Evolutionary conservation across 305 asterid genomes (phyloP).

Genomic region (Fraxinus greggii): DNA sequence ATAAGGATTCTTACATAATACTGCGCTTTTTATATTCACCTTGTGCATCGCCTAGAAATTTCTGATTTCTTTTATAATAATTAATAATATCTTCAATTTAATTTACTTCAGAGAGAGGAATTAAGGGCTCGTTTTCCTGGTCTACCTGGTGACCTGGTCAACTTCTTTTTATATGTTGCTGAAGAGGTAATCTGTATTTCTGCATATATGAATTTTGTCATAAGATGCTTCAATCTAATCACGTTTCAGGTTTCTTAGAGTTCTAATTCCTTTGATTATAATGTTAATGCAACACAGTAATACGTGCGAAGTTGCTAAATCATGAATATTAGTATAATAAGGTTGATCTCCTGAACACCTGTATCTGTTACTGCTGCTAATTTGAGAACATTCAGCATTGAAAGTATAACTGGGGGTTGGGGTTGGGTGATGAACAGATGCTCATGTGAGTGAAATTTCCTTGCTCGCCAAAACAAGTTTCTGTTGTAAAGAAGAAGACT

Average conservation of each 20-base stretch:
- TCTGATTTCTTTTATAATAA: neutral
- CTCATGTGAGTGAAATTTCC: neutral
- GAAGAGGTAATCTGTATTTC: slow-evolving; percentile 67
- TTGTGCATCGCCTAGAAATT: neutral
- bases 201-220: neutral
- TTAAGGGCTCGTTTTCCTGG: slow-evolving; percentile 99
- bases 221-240: neutral
- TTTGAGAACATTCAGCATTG: neutral
- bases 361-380: neutral
- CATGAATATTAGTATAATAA: neutral
- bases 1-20: neutral
- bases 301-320: neutral
- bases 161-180: slow-evolving; percentile 84
- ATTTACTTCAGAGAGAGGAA: slow-evolving; percentile 82
- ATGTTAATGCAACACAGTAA: neutral
- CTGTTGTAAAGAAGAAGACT: neutral
- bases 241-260: neutral
- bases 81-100: slow-evolving; percentile 17
- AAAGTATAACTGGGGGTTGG: neutral
- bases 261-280: neutral
- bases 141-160: slow-evolving; percentile 96
- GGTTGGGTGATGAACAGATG: neutral
- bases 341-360: neutral
- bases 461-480: neutral
- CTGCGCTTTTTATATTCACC: neutral